Conservation (phyloP, 495 filamentous ascomycete species). For the Pyrenula aspistea region DNA sequence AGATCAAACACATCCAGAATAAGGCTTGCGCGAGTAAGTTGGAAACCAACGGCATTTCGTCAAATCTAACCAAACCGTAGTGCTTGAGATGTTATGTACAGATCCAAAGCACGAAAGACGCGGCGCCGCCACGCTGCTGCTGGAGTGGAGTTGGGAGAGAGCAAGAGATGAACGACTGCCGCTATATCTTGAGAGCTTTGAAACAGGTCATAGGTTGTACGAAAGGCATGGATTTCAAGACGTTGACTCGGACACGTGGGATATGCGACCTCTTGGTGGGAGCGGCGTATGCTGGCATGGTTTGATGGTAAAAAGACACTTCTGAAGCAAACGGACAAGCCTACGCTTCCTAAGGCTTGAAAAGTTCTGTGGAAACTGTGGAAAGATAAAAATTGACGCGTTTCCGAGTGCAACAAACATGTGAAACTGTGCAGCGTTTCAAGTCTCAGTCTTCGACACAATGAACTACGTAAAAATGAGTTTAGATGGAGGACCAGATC, state of each 20-base stretch:
- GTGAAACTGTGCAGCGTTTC: no score
- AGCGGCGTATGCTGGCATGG: background rate
- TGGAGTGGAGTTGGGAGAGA: conserved; percentile 34
- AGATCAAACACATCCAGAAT: background rate
- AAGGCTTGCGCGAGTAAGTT: background rate
- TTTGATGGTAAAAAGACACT: background rate
- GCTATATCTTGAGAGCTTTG: conserved; percentile 1
- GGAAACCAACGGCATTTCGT: background rate
- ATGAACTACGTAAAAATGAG: no score
- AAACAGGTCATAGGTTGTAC: conserved; percentile 2
- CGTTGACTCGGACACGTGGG: background rate
- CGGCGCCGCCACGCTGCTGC: conserved; percentile 37
- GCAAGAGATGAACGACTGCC: conserved; percentile 20
- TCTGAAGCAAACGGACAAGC: no score
- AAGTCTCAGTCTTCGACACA: no score
- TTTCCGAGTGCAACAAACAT: no score
- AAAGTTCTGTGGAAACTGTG: background rate
- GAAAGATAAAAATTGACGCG: no score
- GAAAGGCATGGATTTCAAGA: conserved; percentile 2
- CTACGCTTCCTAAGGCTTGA: background rate
- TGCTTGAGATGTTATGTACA: conserved; percentile 36
- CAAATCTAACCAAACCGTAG: conserved; percentile 5
- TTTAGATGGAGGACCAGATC: no score
- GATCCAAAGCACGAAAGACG: conserved; percentile 32
- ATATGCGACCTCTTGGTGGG: background rate